A percentile compares a stretch with the other conserved stretches of the same genome.
Conservation (phyloP, 2,329 filamentous ascomycete species). For the Pleoardoris graminearum region DNA sequence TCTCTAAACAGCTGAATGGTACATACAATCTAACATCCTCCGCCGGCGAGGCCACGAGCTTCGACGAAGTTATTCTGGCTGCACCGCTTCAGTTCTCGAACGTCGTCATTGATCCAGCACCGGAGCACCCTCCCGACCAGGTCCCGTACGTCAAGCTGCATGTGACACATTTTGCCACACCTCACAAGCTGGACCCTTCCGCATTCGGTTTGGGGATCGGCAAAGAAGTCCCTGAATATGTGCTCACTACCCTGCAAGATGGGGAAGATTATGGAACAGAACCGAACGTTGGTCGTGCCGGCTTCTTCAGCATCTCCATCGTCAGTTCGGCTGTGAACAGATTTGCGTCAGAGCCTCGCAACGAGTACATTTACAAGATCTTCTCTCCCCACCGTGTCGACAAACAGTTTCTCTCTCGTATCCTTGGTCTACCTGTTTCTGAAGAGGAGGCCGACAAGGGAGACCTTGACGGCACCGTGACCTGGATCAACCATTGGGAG, state of each 20-base stretch:
- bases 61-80: conserved; percentile 82
- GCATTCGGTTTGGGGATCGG: conserved; percentile 70
- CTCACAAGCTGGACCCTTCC: conserved; percentile 67
- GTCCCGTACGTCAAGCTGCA: conserved; percentile 88
- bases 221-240: conserved; percentile 67
- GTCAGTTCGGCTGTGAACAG: conserved; percentile 68
- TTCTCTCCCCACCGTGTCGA: conserved; percentile 61
- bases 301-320: conserved; percentile 85
- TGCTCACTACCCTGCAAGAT: conserved; percentile 79
- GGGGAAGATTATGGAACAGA: conserved; percentile 55
- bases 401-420: conserved; percentile 50
- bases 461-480: conserved; percentile 37
- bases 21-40: conserved; percentile 51
- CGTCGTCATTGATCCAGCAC: conserved; percentile 58
- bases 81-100: conserved; percentile 79
- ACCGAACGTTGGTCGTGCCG: conserved; percentile 49
- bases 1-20: conserved; percentile 49
- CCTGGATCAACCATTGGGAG: conserved; percentile 53
- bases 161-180: conserved; percentile 85
- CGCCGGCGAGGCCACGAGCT: conserved; percentile 45
- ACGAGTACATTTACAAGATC: conserved; percentile 67
- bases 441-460: conserved; percentile 33
- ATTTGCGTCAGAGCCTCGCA: conserved; percentile 24
- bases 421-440: conserved; percentile 51
- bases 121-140: conserved; percentile 63